Conservation (phyloP, 23 red algal species). For the Cyanidiococcus yangmingshanensis region DNA sequence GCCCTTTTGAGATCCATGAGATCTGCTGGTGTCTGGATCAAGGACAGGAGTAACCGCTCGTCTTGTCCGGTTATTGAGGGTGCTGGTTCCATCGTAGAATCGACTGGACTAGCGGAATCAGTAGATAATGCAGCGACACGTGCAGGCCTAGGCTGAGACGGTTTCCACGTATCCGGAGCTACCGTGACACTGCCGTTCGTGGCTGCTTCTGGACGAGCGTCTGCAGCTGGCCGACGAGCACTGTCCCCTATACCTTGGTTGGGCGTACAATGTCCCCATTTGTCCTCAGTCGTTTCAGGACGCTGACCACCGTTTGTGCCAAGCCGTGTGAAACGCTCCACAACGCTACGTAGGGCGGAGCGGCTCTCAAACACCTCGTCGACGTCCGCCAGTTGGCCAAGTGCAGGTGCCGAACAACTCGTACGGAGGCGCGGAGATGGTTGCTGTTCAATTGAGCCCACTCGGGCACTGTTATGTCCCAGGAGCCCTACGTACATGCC, state of each 20-base stretch:
- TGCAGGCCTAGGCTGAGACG: no score
- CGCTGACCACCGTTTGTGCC: background rate
- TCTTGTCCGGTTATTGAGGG: background rate
- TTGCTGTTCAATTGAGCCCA: background rate
- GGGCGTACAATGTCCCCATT: no score
- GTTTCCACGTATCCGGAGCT: background rate
- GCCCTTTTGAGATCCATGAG: slow-evolving; percentile 10
- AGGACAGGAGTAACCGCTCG: background rate
- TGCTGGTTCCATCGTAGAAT: background rate
- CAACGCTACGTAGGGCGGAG: background rate
- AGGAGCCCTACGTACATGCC: background rate
- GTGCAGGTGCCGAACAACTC: background rate
- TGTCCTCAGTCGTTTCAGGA: background rate
- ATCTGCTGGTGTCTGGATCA: slow-evolving; percentile 3
- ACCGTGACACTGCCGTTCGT: background rate
- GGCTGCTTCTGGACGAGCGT: background rate
- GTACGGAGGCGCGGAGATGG: background rate
- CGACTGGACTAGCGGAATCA: background rate
- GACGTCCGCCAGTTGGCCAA: background rate
- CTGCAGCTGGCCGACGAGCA: background rate
- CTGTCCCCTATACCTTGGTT: background rate
- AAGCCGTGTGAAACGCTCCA: background rate
- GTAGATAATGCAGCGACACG: background rate
- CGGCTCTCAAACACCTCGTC: background rate
- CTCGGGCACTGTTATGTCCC: background rate